A percentile compares a stretch with the other conserved stretches of the same genome.
These are phyloP conservation scores for Fusarium sp. DNA, from an alignment of 2,329 filamentous ascomycete genomes.

Conservation along the genomic window DNA sequence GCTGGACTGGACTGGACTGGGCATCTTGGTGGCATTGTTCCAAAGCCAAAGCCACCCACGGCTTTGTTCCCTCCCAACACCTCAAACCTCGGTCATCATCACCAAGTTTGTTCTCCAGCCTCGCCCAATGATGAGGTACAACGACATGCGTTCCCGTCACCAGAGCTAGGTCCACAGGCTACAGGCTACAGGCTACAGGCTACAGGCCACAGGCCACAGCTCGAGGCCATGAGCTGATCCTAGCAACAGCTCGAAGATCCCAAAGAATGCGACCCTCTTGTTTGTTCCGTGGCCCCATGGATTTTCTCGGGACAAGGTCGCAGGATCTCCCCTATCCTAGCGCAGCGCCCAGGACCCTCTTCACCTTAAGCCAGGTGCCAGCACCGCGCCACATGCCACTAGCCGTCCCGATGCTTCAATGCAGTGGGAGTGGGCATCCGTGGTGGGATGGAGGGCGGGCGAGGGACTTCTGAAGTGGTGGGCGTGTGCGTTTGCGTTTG, in stretches of 20 bases:
- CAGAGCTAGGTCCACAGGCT: background rate
- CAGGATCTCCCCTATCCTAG: constrained; percentile 12
- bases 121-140: background rate
- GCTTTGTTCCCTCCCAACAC: constrained; percentile 36
- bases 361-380: constrained; percentile 26
- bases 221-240: background rate
- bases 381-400: constrained; percentile 33
- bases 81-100: constrained; percentile 19
- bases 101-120: constrained; percentile 7
- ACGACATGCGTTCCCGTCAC: background rate
- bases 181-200: no score
- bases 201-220: background rate
- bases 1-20: background rate
- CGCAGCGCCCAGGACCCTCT: constrained; percentile 3
- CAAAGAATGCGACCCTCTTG: constrained; percentile 17
- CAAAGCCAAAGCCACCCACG: constrained; percentile 24
- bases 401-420: constrained; percentile 35
- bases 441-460: constrained; percentile 12
- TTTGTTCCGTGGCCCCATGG: constrained; percentile 10
- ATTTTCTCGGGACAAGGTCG: constrained; percentile 1
- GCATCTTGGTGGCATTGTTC: background rate
- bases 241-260: background rate
- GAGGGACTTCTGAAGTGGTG: constrained; percentile 39
- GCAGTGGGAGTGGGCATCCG: constrained; percentile 22
- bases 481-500: constrained; percentile 7